Percentiles rank a stretch among this genome's conserved stretches.
These are phyloP conservation scores for Suillus luteus DNA, from an alignment of 768 basidiomycete genomes.

Conservation along the genomic window DNA sequence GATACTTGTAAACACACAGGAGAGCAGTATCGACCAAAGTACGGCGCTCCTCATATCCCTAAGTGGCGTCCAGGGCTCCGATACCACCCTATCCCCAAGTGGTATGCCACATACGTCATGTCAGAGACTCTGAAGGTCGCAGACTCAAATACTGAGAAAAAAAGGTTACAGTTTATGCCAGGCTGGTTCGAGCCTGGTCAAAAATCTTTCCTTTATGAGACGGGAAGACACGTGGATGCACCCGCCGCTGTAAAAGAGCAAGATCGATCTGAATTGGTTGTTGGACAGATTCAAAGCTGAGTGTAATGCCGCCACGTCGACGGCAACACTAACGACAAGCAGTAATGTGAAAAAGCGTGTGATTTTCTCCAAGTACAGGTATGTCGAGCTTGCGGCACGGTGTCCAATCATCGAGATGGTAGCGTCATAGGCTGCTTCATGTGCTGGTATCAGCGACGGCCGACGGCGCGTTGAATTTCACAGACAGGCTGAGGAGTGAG, in stretches of 20 bases:
- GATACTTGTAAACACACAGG: not conserved
- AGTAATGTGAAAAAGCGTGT: too few relatives aligned
- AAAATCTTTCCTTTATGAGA: not conserved
- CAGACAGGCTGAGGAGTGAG: not conserved
- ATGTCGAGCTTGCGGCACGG: too few relatives aligned
- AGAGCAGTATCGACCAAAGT: not conserved
- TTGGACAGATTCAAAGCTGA: not conserved
- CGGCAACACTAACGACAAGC: too few relatives aligned
- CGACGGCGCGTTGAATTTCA: too few relatives aligned
- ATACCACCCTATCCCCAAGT: not conserved
- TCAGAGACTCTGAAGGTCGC: not conserved
- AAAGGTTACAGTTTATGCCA: not conserved
- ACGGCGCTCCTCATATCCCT: not conserved
- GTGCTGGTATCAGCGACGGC: too few relatives aligned
- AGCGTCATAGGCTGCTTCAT: too few relatives aligned
- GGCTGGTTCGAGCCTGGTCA: not conserved
- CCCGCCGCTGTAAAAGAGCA: not conserved
- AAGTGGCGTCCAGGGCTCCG: not conserved
- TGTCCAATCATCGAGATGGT: too few relatives aligned
- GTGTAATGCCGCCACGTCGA: not conserved
- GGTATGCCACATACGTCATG: not conserved
- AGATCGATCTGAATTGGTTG: not conserved
- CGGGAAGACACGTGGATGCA: not conserved
- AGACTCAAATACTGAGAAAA: not conserved
- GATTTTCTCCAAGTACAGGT: too few relatives aligned